Percentiles rank a stretch among this genome's conserved stretches.
phyloP scores from a whole-genome alignment of 768 basidiomycete species.

The Flagelloscypha sp. region DNA sequence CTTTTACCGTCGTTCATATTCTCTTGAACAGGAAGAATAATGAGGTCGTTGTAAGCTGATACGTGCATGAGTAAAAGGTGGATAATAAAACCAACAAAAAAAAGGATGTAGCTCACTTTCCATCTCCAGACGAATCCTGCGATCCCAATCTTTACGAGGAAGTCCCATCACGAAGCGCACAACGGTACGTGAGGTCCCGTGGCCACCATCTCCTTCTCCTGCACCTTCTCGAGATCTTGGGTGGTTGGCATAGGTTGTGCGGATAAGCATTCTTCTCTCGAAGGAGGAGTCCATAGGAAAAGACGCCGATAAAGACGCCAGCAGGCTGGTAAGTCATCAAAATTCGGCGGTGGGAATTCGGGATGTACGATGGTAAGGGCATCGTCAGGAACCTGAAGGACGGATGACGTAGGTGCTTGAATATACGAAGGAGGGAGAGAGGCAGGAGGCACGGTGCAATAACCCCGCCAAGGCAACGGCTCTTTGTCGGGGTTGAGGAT shows the following conservation, averaged over 20 bases:
- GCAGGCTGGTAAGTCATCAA: slow-evolving; percentile 74
- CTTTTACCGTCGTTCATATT: slow-evolving; percentile 98
- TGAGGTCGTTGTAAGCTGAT: slow-evolving; percentile 76
- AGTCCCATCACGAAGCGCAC: slow-evolving; percentile 87
- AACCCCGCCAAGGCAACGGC: slow-evolving; percentile 88
- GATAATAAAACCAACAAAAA: slow-evolving; percentile 4
- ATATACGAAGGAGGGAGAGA: slow-evolving; percentile 35
- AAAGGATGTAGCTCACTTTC: slow-evolving; percentile 53
- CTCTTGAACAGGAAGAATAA: slow-evolving; percentile 76
- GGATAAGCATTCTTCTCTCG: slow-evolving; percentile 79
- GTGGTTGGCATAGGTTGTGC: slow-evolving; percentile 87
- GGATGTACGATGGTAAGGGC: slow-evolving; percentile 22
- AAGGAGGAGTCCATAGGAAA: slow-evolving; percentile 80
- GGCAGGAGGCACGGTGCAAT: slow-evolving; percentile 67
- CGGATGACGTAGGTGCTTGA: too few species aligned
- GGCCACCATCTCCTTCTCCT: slow-evolving; percentile 55
- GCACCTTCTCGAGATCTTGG: slow-evolving; percentile 69
- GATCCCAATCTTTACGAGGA: slow-evolving; percentile 72
- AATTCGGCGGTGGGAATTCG: slow-evolving; percentile 68
- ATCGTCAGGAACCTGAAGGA: too few species aligned
- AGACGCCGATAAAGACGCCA: slow-evolving; percentile 83
- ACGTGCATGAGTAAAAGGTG: slow-evolving; percentile 7
- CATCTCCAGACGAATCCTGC: slow-evolving; percentile 79
- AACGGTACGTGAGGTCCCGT: slow-evolving; percentile 74
- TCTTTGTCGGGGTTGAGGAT: slow-evolving; percentile 94